Conservation (phyloP, 2,329 filamentous ascomycete genomes). For the Fusarium protoensiforme region DNA sequence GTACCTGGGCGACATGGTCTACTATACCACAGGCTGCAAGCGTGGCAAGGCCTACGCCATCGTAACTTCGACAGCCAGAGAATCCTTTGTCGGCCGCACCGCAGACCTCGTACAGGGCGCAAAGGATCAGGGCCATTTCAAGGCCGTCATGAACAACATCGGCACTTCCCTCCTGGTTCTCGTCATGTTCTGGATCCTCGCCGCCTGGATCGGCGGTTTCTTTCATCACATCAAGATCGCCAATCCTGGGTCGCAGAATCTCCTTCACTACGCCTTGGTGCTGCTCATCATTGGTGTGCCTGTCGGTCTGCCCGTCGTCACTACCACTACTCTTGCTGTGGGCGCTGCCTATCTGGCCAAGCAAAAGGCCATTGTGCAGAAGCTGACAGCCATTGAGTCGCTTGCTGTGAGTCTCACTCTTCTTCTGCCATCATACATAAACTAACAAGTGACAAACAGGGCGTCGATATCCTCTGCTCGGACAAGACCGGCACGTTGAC, state of each 20-base stretch:
- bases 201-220: conserved; percentile 25
- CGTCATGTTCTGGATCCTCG: conserved; percentile 27
- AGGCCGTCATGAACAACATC: conserved; percentile 30
- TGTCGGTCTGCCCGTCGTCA: conserved; percentile 26
- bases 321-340: conserved; percentile 24
- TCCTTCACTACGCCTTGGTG: conserved; percentile 26
- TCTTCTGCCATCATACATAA: not conserved
- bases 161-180: conserved; percentile 21
- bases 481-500: conserved; percentile 27
- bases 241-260: conserved; percentile 18
- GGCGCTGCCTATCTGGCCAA: conserved; percentile 26
- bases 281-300: conserved; percentile 31
- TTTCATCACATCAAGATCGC: conserved; percentile 25
- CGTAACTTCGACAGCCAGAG: conserved; percentile 14
- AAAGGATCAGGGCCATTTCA: conserved; percentile 30
- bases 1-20: conserved; percentile 21
- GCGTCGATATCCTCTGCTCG: conserved; percentile 24
- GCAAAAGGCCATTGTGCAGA: conserved; percentile 26
- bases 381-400: conserved; percentile 8
- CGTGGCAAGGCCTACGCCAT: conserved; percentile 20
- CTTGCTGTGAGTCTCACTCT: conserved; percentile 6
- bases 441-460: not conserved
- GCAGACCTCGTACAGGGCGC: conserved; percentile 28
- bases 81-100: conserved; percentile 26
- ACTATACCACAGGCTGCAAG: conserved; percentile 31